phyloP scores from a whole-genome alignment of 148 eudicot species.

The Rhododendron kiyosumense region DNA sequence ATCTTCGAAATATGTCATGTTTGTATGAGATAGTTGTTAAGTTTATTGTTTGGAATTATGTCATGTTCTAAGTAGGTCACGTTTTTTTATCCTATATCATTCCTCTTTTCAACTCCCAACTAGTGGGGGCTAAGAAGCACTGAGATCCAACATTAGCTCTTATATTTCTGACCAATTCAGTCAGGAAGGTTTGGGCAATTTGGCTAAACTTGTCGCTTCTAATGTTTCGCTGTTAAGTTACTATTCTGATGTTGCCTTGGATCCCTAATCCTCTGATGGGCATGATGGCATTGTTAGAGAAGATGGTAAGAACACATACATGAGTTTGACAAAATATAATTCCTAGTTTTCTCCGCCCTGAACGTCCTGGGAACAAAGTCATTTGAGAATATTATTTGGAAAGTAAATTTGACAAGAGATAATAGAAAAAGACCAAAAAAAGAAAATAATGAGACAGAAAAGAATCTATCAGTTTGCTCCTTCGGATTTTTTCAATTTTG shows the following conservation, averaged over 20 bases:
- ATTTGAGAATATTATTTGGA: neutral
- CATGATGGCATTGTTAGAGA: no score
- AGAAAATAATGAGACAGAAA: neutral
- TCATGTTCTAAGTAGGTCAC: no score
- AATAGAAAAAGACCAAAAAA: neutral
- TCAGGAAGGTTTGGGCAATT: neutral
- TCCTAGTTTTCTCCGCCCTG: neutral
- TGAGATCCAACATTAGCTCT: slow-evolving; percentile 33
- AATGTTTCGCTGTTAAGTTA: slow-evolving; percentile 42
- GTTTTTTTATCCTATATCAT: no score
- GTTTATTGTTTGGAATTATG: no score
- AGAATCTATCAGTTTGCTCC: neutral
- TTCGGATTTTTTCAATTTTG: neutral
- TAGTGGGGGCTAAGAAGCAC: no score
- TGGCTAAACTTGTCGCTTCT: slow-evolving; percentile 3
- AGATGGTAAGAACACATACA: slow-evolving; percentile 54
- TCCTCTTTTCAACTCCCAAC: no score
- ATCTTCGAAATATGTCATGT: no score
- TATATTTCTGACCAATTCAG: neutral
- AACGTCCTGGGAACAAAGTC: neutral
- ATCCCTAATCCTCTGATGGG: slow-evolving; percentile 96
- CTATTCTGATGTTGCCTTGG: slow-evolving; percentile 93
- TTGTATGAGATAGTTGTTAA: no score
- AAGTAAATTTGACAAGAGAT: neutral
- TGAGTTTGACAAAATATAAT: neutral